Base-by-base conservation (phyloP, 805 yeast genomes). In the Wickerhamiella siamensis region DNA sequence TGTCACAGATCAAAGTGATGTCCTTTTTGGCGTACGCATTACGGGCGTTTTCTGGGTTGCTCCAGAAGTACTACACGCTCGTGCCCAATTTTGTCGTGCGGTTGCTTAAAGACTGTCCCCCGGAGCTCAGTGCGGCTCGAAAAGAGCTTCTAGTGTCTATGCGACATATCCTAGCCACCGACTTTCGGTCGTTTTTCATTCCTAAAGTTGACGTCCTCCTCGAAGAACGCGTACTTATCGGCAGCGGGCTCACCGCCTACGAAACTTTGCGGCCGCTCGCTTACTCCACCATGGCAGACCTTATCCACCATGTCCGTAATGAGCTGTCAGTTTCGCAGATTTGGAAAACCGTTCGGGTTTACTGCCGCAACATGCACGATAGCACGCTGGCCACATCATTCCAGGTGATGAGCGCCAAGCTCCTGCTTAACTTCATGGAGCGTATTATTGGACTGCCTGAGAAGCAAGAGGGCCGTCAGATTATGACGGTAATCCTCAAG, bases 1-100 rank as follows among this genome's bases (percentile, higher is more conserved):
- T 83, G 21, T 86, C 95, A 21, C 99, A 91, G 61, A 95, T 93
- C 33, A 91, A 91, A 58, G 94, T 96, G 1, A 88, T 95, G 33
- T 84, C 95, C 0, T 88, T 91, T 52, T 64, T 91, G 53, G 97
- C 97, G 0, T 91, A 87, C 58, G 84, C 87, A 1, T 77, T 93
- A 33, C 72, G 97, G 46, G 84, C 93, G 15, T 81, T 77, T 53
- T 77, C 94, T 2, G 72, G 75, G 29, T 76, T 75, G 32, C 67
- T 79, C 41, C 70, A 73, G 43, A 61, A 61, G 32, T 72, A 75
- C 49, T 72, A 76, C 31, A 65, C 64, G 4, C 69, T 73, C 32
- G 83, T 91, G 6, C 98, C 99, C 0, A 94, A 83, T 46, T 72
- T 87, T 42, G 82, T 91, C 32, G 72, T 87, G 42, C 67, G 97